phyloP scores from a whole-genome alignment of 2,329 filamentous ascomycete genomes.

The Metarhizium anisopliae region DNA sequence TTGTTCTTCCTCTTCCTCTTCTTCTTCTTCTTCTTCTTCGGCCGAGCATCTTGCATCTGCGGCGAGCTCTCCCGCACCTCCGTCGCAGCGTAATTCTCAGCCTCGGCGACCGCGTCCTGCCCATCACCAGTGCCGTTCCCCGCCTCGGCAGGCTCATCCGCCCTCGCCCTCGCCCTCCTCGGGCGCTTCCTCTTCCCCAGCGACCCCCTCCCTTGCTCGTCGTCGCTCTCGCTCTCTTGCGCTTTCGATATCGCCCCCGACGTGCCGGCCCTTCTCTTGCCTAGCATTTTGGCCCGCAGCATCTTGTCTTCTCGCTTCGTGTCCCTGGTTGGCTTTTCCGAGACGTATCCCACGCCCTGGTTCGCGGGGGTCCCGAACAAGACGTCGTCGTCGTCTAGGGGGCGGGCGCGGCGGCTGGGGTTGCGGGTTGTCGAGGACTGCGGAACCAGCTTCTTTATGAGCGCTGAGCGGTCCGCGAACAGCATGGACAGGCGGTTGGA shows the following conservation, averaged over 20 bases:
- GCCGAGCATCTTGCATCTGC: background rate
- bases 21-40: conserved; percentile 1
- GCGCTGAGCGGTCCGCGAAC: conserved; percentile 20
- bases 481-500: conserved; percentile 34
- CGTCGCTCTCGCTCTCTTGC: conserved; percentile 25
- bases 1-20: conserved; percentile 18
- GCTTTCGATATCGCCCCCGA: conserved; percentile 7
- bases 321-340: conserved; percentile 14
- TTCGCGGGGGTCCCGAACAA: conserved; percentile 13
- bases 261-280: conserved; percentile 10
- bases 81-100: too few species aligned
- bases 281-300: conserved; percentile 22
- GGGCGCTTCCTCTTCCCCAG: conserved; percentile 29
- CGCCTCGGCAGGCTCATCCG: background rate
- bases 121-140: background rate
- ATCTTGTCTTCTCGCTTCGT: conserved; percentile 15
- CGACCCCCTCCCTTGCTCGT: conserved; percentile 27
- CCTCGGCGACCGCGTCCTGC: background rate
- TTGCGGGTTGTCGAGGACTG: background rate
- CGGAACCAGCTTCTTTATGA: conserved; percentile 1
- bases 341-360: conserved; percentile 32
- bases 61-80: background rate
- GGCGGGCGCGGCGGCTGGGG: background rate
- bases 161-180: conserved; percentile 12
- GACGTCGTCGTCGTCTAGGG: background rate